Evolutionary conservation across 75 land plant species (phyloP).

Genomic region (Adiantum capillusveneris): DNA sequence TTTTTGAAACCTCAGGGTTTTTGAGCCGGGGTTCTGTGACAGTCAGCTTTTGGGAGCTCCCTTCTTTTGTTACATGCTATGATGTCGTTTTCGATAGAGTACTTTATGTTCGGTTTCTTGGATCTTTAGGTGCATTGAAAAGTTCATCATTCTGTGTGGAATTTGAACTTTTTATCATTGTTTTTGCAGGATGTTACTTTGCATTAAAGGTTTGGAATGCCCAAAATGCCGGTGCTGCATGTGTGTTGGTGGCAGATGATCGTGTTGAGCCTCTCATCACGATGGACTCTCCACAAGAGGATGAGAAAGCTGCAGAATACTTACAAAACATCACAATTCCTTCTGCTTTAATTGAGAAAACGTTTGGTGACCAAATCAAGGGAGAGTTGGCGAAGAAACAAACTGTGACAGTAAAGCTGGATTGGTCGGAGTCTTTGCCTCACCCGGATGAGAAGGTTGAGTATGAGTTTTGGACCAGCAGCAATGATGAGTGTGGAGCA

Average conservation of each 20-base stretch:
- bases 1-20: no score
- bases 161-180: no score
- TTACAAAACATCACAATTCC: slow-evolving; percentile 73
- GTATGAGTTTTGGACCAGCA: slow-evolving; percentile 72
- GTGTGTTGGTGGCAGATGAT: slow-evolving; percentile 74
- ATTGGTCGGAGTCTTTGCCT: slow-evolving; percentile 60
- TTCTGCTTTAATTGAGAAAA: slow-evolving; percentile 55
- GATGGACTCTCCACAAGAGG: slow-evolving; percentile 86
- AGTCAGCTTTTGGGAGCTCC: no score
- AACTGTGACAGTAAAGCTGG: slow-evolving; percentile 40
- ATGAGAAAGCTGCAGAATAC: slow-evolving; percentile 40
- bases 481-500: slow-evolving; percentile 67
- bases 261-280: slow-evolving; percentile 62
- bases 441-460: slow-evolving; percentile 63
- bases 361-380: slow-evolving; percentile 22
- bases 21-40: no score
- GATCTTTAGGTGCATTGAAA: no score
- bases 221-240: slow-evolving; percentile 83
- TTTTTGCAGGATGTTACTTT: slow-evolving; percentile 66
- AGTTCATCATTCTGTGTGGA: no score
- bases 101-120: no score
- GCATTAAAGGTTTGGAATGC: slow-evolving; percentile 94
- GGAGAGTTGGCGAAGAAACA: slow-evolving; percentile 2
- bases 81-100: no score
- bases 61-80: no score